These are phyloP conservation scores for Hypoxylon sp. DNA, from an alignment of 2,329 filamentous ascomycete genomes.

Conservation along the genomic window DNA sequence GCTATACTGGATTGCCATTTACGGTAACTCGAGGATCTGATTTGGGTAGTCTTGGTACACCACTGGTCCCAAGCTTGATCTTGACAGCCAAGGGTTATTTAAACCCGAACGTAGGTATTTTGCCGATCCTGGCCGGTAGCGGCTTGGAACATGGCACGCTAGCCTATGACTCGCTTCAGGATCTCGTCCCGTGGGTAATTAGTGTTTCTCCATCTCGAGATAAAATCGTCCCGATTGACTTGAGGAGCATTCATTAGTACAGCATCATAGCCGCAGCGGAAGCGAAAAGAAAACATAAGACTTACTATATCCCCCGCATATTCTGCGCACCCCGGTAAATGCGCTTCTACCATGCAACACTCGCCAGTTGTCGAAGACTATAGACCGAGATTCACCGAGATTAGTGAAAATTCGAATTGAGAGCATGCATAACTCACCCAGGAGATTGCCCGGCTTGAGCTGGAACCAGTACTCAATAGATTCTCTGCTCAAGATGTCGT, in stretches of 20 bases:
- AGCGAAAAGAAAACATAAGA: conserved; percentile 48
- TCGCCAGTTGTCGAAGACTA: conserved; percentile 97
- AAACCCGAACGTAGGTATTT: conserved; percentile 19
- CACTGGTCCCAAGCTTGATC: conserved; percentile 3
- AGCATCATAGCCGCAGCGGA: conserved; percentile 21
- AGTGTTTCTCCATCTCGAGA: conserved; percentile 81
- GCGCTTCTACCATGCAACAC: conserved; percentile 88
- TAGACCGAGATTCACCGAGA: background rate
- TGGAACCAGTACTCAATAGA: conserved; percentile 84
- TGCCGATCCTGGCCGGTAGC: conserved; percentile 39
- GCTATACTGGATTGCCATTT: conserved; percentile 21
- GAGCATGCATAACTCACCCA: conserved; percentile 71
- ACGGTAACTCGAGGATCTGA: conserved; percentile 3
- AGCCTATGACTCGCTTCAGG: conserved; percentile 55
- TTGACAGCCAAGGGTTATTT: conserved; percentile 27
- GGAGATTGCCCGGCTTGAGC: conserved; percentile 80
- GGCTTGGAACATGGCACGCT: conserved; percentile 22
- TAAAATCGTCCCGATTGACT: conserved; percentile 87
- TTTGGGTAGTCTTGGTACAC: background rate
- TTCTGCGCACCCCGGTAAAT: conserved; percentile 86
- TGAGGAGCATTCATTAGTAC: conserved; percentile 28
- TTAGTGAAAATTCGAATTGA: conserved; percentile 39
- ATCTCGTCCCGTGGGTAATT: conserved; percentile 70
- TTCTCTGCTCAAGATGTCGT: conserved; percentile 75
- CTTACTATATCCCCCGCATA: conserved; percentile 93